Evolutionary conservation across 2,329 filamentous ascomycete genomes (phyloP).

Genomic region (Paraphaeosphaeria sporulosa): DNA sequence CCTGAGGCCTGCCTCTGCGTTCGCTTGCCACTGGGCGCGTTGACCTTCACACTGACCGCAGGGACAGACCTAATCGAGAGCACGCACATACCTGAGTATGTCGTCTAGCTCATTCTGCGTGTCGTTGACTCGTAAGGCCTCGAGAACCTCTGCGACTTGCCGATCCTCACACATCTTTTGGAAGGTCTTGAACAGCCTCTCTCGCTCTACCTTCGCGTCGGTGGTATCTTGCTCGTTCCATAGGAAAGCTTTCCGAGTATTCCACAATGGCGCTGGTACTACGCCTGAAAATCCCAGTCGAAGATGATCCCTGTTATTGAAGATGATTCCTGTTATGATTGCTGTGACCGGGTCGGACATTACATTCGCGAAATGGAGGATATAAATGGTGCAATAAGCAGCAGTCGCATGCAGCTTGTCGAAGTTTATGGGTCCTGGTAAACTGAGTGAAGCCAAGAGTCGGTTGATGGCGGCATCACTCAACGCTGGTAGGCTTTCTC

Average conservation of each 20-base stretch:
- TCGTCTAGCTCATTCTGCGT: not conserved
- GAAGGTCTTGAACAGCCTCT: not conserved
- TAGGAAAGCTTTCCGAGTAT: not conserved
- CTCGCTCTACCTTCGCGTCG: not conserved
- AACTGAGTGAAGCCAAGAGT: not conserved
- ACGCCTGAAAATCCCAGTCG: slow-evolving; percentile 4
- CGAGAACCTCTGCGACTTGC: not conserved
- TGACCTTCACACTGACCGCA: not conserved
- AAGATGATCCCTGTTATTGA: no score
- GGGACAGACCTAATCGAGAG: not conserved
- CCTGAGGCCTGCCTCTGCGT: not conserved
- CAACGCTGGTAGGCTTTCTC: not conserved
- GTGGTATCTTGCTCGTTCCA: not conserved
- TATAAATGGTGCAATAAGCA: not conserved
- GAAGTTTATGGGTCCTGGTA: not conserved
- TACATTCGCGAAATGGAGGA: not conserved
- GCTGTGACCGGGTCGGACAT: not conserved
- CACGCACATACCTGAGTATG: not conserved
- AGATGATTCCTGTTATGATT: not conserved
- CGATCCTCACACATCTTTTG: not conserved
- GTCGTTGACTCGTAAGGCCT: not conserved
- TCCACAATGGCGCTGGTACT: not conserved
- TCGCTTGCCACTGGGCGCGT: not conserved
- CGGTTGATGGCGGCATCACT: not conserved
- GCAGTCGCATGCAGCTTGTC: not conserved